These are phyloP conservation scores for Stagonosporopsis vannaccii DNA, from an alignment of 2,329 filamentous ascomycete species.

Conservation along the genomic window DNA sequence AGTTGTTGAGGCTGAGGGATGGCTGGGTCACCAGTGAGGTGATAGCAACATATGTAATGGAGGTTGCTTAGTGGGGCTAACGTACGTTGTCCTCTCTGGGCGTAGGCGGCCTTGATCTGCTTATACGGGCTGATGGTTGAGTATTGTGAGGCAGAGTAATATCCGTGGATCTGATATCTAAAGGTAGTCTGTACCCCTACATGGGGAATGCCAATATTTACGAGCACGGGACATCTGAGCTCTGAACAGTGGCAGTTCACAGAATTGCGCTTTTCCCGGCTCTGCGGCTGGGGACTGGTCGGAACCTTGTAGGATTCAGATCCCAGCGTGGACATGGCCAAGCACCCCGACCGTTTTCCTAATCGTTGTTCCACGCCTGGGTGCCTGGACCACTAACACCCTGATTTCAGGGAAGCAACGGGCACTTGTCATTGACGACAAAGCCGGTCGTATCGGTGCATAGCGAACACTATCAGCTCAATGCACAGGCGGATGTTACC, in stretches of 20 bases:
- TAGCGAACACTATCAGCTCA: slow-evolving; percentile 1
- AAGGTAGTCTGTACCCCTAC: slow-evolving; percentile 45
- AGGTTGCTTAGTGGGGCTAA: slow-evolving; percentile 41
- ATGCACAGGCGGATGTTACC: slow-evolving; percentile 19
- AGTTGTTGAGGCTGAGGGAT: slow-evolving; percentile 38
- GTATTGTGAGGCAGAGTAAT: slow-evolving; percentile 43
- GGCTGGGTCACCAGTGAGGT: slow-evolving; percentile 46
- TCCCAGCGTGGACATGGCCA: slow-evolving; percentile 43
- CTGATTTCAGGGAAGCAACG: slow-evolving; percentile 31
- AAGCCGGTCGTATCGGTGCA: slow-evolving; percentile 4
- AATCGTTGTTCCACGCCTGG: slow-evolving; percentile 38
- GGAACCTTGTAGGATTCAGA: slow-evolving; percentile 49
- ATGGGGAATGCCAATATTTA: slow-evolving; percentile 45
- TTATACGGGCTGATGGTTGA: slow-evolving; percentile 15
- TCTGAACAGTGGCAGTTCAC: slow-evolving; percentile 39
- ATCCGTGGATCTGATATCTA: slow-evolving; percentile 35
- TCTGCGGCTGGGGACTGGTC: slow-evolving; percentile 47
- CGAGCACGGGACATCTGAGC: slow-evolving; percentile 42
- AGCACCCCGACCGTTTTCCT: slow-evolving; percentile 47
- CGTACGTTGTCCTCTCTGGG: slow-evolving; percentile 40
- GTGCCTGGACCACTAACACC: slow-evolving; percentile 37
- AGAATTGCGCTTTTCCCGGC: slow-evolving; percentile 44
- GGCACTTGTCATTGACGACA: slow-evolving; percentile 28
- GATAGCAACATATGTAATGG: slow-evolving; percentile 35
- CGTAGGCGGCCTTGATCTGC: slow-evolving; percentile 18